phyloP scores from a whole-genome alignment of 2,329 filamentous ascomycete species.

The Colletotrichum melonis region DNA sequence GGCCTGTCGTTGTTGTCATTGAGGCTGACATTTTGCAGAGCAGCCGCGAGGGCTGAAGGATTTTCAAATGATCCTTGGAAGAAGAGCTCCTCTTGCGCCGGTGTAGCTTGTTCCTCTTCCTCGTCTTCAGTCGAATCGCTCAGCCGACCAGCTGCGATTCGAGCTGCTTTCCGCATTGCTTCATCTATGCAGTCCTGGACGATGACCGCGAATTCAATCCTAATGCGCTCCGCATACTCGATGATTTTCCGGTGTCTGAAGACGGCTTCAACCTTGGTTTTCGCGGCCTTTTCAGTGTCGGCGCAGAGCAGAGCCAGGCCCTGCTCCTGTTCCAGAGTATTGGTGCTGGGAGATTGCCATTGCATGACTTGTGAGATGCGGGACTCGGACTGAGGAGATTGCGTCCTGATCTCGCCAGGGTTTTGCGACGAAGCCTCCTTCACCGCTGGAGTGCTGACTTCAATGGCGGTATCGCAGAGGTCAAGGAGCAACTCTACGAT shows the following conservation, averaged over 20 bases:
- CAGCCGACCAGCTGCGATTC: slow-evolving; percentile 85
- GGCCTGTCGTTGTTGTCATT: slow-evolving; percentile 58
- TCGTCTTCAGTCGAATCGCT: slow-evolving; percentile 79
- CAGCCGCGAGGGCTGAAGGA: slow-evolving; percentile 66
- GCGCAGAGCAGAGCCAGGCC: slow-evolving; percentile 88
- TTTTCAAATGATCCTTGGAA: slow-evolving; percentile 69
- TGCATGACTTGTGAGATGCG: slow-evolving; percentile 93
- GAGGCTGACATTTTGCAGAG: slow-evolving; percentile 59
- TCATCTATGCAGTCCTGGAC: slow-evolving; percentile 97
- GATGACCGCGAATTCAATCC: slow-evolving; percentile 90
- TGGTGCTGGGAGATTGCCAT: slow-evolving; percentile 94
- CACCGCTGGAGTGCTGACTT: slow-evolving; percentile 93
- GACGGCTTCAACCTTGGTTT: slow-evolving; percentile 91
- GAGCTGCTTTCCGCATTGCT: slow-evolving; percentile 88
- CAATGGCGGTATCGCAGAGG: slow-evolving; percentile 93
- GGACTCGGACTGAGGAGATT: slow-evolving; percentile 96
- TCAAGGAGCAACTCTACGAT: slow-evolving; percentile 96
- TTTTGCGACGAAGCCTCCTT: slow-evolving; percentile 80
- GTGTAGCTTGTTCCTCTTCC: slow-evolving; percentile 58
- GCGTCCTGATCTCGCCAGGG: slow-evolving; percentile 84
- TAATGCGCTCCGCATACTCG: slow-evolving; percentile 95
- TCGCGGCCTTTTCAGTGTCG: slow-evolving; percentile 87
- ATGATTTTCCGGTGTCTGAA: slow-evolving; percentile 92
- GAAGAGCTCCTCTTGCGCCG: slow-evolving; percentile 63
- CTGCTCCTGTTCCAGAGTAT: slow-evolving; percentile 92